Evolutionary conservation across 495 filamentous ascomycete species (phyloP), one percentile per base, ranked within the genome.

Genomic region (Chaetomium cochliodes): DNA sequence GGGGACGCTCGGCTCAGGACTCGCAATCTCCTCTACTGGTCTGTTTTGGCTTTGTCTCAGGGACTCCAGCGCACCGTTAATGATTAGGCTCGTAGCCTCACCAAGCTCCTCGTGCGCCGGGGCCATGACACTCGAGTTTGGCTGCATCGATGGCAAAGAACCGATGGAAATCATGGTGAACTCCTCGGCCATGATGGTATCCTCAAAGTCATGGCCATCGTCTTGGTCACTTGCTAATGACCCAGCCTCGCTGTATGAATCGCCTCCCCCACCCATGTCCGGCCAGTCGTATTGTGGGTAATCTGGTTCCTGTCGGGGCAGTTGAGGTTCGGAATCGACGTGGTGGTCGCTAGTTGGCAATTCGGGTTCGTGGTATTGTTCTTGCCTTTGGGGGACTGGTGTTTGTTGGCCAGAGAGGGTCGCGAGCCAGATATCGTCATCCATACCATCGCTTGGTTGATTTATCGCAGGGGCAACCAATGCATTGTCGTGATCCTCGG

Each of bases 131-230:
- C 73, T 74, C 25, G 75, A 67, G 42, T 73, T 77, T 9, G 68
- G 73, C 52, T 78, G 75, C 64, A 79, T 74, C 0, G 79, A 81
- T 2, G 74, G 76, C 37, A 83, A 66, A 12, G 79, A 81, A 44
- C 73, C 72, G 3, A 81, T 63, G 39, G 75, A 76, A 46, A 83
- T 82, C 79, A 81, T 81, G 55, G 78, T 83, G 65, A 83, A 83
- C 23, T 80, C 79, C 30, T 81, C 80, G 9, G 79, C 72, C 58
- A 76, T 69, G 37, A 80, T 66, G 0, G 79, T 82, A 49, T 83
- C 78, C 46, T 80, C 75, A 15, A 51, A 44, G 16, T 66, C 65
- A 3, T 61, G 52, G 16, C 26, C 28, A 11, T 13, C 58, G 6
- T 26, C 58, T 20, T 64, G 25, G 4, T 69, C 64, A 33, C 68